phyloP scores from a whole-genome alignment of 2,329 filamentous ascomycete genomes.

The Penicillium palitans region DNA sequence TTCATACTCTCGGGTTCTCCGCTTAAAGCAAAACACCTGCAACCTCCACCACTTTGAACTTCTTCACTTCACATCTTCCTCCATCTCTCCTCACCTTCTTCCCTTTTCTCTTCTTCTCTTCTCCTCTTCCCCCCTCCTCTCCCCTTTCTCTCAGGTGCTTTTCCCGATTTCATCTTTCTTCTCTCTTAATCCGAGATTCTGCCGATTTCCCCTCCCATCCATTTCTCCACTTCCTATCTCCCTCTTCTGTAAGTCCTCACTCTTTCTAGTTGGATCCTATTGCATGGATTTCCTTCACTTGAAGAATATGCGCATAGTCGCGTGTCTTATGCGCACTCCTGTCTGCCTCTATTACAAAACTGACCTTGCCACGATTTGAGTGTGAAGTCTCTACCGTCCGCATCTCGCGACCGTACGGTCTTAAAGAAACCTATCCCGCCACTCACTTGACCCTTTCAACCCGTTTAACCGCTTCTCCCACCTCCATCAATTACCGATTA shows the following conservation, averaged over 20 bases:
- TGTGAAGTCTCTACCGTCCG: constrained; percentile 13
- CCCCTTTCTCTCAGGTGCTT: constrained; percentile 10
- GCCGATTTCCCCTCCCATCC: constrained; percentile 23
- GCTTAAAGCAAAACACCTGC: constrained; percentile 22
- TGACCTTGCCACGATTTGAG: constrained; percentile 4
- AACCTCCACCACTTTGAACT: constrained; percentile 11
- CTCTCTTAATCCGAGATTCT: constrained; percentile 18
- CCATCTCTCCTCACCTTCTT: constrained; percentile 13
- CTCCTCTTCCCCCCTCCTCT: constrained; percentile 20
- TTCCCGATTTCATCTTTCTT: constrained; percentile 9
- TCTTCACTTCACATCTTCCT: constrained; percentile 14
- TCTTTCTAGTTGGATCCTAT: constrained; percentile 6
- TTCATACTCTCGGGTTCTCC: constrained; percentile 17
- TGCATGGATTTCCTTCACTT: background rate
- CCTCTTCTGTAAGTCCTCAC: constrained; percentile 24
- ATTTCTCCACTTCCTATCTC: constrained; percentile 28
- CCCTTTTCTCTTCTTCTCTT: constrained; percentile 18
- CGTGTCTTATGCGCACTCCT: constrained; percentile 3
- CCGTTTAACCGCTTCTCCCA: constrained; percentile 25
- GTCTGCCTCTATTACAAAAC: constrained; percentile 5
- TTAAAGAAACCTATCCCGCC: constrained; percentile 9
- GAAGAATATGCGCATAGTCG: constrained; percentile 1
- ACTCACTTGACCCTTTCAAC: constrained; percentile 16
- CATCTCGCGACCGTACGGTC: constrained; percentile 8
- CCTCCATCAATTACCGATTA: constrained; percentile 12